Evolutionary conservation across 106 monocot genomes (phyloP), one percentile per base, ranked within the genome.

Genomic region (Agapanthus africanus): DNA sequence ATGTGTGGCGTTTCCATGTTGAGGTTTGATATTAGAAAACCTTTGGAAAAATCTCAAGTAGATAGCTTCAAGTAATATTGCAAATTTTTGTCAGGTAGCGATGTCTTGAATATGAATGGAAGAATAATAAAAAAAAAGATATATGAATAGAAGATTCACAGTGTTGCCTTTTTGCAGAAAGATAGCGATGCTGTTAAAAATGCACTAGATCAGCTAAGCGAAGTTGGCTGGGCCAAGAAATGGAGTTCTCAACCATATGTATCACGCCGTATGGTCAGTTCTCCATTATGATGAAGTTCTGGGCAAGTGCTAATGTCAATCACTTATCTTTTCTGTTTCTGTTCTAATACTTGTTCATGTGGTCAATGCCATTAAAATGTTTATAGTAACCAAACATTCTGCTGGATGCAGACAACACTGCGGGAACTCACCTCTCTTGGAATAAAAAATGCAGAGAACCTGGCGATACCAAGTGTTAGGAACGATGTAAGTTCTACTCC

Each of bases 241-340:
- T 97, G 97, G 92, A 87, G 84, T 71, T 92, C 89, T 27, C 91
- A 97, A 66, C 97, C 97, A 38, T 97, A 84, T 73, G 97, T 89
- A 26, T 97, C 97, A 47, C 87, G 97, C n/a, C 92, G 97, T 73
- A 87, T 51, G 80, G 91, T 97, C 76, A 87, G 95, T 88, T 69
- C 69, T 73, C 40, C 64, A 64, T 60, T 66, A 59, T 36, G 66
- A 34, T 79, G 73, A 85, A 54, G 40, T 72, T 74, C 67, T 73
- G 59, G 69, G 65, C 65, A 74, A 78, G 71, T 81, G 68, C 59
- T 72, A 73, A 59, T 7, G 69, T 73, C 27, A 49, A 54, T 68
- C 54, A 64, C 34, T 49, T 76, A 44, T 56, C 21, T 0, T 28
- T 35, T 65, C 23, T 11, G 26, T 71, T 25, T 69, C 26, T 41